phyloP scores from a whole-genome alignment of 129 eudicot genomes.

The Flaveria sonorensis region DNA sequence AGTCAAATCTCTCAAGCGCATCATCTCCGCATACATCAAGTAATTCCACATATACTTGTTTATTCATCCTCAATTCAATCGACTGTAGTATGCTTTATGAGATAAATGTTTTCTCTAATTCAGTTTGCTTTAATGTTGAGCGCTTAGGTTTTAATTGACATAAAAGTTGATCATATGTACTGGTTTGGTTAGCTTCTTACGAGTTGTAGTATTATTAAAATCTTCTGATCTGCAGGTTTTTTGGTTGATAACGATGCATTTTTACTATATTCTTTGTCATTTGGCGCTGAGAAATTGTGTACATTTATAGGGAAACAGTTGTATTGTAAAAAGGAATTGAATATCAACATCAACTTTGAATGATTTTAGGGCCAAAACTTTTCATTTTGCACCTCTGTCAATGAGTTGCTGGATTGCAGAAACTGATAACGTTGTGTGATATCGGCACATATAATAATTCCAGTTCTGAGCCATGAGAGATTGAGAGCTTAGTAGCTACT shows the following conservation, averaged over 20 bases:
- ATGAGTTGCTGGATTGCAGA: background rate
- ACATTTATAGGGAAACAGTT: background rate
- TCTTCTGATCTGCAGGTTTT: background rate
- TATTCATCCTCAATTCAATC: background rate
- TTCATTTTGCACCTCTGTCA: background rate
- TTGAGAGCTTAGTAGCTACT: background rate
- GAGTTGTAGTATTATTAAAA: background rate
- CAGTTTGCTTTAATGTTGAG: background rate
- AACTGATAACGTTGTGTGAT: background rate
- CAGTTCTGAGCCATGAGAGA: background rate
- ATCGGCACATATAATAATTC: background rate
- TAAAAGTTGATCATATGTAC: background rate
- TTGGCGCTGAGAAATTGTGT: background rate
- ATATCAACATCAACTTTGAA: background rate
- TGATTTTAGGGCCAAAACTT: background rate
- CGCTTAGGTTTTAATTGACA: background rate
- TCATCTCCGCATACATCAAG: slow-evolving; percentile 91
- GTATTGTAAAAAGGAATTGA: background rate
- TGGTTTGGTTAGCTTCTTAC: slow-evolving; percentile 12
- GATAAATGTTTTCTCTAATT: background rate
- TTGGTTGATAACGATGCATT: slow-evolving; percentile 10
- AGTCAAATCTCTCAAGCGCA: slow-evolving; percentile 88
- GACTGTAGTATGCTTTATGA: too few relatives aligned
- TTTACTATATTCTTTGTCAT: background rate
- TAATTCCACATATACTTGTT: slow-evolving; percentile 16